Base-by-base conservation (phyloP, 2,329 filamentous ascomycete genomes). In the Botryotinia globosa region DNA sequence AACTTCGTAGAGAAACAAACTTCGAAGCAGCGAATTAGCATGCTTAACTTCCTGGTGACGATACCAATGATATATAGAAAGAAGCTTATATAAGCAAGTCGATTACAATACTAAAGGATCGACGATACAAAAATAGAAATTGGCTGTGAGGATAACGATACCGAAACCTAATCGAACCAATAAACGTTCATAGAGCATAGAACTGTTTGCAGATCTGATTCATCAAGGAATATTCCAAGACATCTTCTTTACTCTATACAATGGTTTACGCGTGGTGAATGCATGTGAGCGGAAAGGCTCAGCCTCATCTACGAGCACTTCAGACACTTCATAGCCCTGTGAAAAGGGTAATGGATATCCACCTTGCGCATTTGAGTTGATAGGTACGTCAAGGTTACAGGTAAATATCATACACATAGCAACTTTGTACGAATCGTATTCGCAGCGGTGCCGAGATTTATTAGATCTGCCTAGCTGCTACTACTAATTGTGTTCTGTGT, bases 241-340 rank as follows among this genome's bases (percentile, higher is more conserved):
- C 59, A 54, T 54, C n/a, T 56, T 56, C 51, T 56, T 56, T 29
- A 16, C 51, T 56, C 51, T 18, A 7, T 56, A 29, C 51, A 29
- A 39, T 42, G 22, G 25, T 42, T 63, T 63, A 68, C 51, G 45
- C 48, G 65, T 68, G 39, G 34, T 69, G 34, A 39, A 56, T 68
- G 65, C 48, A 68, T 68, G 65, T 39, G 65, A 20, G 34, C 45
- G 65, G 65, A 25, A 68, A 42, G n/a, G 20, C 66, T 69, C 66
- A 69, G 66, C 66, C 66, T 69, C 66, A 69, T 59, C 34, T 45
- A 64, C 39, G 39, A 39, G 61, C 44, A 45, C 61, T 63, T 63
- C 34, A 45, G 25, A 32, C 14, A 61, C 39, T 45, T 34, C 29
- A 45, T 5, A 64, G 42, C 62, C 62, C 62, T 29, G 42, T 45